Base-by-base conservation (phyloP, 1,284 basidiomycete species). In the Melampsora americana region DNA sequence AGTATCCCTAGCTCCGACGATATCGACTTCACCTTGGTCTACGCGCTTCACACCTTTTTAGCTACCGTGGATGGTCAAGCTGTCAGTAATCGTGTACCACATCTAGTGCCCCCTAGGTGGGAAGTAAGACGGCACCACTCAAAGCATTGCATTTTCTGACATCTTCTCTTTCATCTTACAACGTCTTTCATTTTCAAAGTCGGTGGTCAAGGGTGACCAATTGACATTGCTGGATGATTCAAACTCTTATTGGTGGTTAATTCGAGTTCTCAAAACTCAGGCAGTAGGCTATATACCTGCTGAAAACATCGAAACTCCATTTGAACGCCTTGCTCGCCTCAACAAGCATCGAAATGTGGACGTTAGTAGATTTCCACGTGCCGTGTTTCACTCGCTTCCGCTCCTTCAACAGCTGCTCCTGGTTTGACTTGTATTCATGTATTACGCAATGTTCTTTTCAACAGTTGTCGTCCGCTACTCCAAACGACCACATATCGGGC, bases 241-340 rank as follows among this genome's bases (percentile, higher is more conserved):
- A 78, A 96, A 97, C 84, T 93, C 91, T 83, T 97, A 96, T 84
- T 96, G 94, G 94, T 96, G 94, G 94, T 89, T 96, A 67, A 93
- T 97, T 20, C 88, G 93, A 70, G 94, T 96, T 5, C 88, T 97
- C 80, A 98, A 95, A 86, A 97, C 92, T 2, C 93, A 98, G 83
- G 95, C 97, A 81, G 93, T 99, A n/a, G 95, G 95, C 0, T 99
- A 99, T 83, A 99, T 99, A 70, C 95, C 95, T 20, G 95, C 95
- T 0, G 95, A 99, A 85, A 99, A 99, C 83, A 97, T 99, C 81
- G 96, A 99, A 84, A 99, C 96, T 0, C 96, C 95, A 0, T 97
- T 94, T 80, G 95, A 99, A 83, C 88, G 95, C 65, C 87, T 99
- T 28, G 95, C 95, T 0, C 86, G 95, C 77, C 86, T 99, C 77